Evolutionary conservation across 148 eudicot species (phyloP).

Genomic region (Limonium bicolor): DNA sequence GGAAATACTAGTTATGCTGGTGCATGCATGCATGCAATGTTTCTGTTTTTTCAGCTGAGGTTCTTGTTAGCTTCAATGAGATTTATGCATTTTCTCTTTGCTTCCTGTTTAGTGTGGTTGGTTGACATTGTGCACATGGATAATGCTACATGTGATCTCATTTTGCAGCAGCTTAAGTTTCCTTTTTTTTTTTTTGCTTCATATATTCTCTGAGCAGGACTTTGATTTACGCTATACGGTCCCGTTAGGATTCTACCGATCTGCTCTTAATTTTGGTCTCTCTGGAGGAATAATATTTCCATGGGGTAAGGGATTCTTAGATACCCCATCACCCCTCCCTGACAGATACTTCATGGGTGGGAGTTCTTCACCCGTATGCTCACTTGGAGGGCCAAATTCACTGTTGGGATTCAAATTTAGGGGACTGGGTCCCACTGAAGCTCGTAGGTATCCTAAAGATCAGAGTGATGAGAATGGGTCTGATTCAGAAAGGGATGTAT

Average conservation of each 20-base stretch:
- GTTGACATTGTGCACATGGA: too few species aligned
- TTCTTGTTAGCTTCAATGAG: too few species aligned
- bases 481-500: conserved; percentile 36
- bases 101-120: too few species aligned
- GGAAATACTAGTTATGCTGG: too few species aligned
- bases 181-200: conserved; percentile 1
- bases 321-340: conserved; percentile 43
- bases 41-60: too few species aligned
- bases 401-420: conserved; percentile 63
- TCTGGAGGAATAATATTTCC: conserved; percentile 66
- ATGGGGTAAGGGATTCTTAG: conserved; percentile 61
- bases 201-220: conserved; percentile 40
- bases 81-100: too few species aligned
- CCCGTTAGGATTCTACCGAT: conserved; percentile 55
- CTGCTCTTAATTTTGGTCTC: conserved; percentile 69
- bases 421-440: conserved; percentile 79
- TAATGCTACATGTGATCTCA: too few species aligned
- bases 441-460: conserved; percentile 36
- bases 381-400: conserved; percentile 60
- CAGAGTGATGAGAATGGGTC: conserved; percentile 19
- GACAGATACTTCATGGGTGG: conserved; percentile 87
- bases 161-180: too few species aligned
- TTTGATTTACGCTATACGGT: conserved; percentile 67
- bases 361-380: conserved; percentile 72
- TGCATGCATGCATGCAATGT: too few species aligned